phyloP scores from a whole-genome alignment of 306 rosid species.

The Dalbergia oliveri region DNA sequence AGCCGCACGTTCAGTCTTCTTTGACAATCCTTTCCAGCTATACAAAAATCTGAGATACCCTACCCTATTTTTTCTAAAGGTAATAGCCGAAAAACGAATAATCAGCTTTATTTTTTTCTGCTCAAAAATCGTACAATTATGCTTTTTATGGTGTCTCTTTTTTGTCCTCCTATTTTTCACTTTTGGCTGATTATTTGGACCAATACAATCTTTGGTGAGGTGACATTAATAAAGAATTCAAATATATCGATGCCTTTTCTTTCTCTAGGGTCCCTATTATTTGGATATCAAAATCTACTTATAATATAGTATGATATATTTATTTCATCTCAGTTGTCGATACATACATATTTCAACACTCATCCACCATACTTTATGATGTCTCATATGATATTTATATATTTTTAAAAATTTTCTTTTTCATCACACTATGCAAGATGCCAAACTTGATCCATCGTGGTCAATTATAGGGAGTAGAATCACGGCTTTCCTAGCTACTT shows the following conservation, averaged over 20 bases:
- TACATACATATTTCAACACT: no score
- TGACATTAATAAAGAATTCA: conserved; percentile 19
- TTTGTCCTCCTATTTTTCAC: neutral
- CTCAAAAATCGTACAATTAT: conserved; percentile 37
- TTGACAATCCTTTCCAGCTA: conserved; percentile 1
- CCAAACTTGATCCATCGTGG: conserved; percentile 37
- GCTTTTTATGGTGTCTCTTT: conserved; percentile 43
- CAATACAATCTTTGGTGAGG: conserved; percentile 37
- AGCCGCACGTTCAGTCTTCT: neutral
- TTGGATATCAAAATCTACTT: no score
- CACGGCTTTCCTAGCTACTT: neutral
- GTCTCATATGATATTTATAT: no score
- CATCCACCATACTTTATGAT: no score
- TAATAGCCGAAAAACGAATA: conserved; percentile 19
- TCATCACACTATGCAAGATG: conserved; percentile 23
- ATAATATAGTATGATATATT: no score
- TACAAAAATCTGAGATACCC: conserved; percentile 25
- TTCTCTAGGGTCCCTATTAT: no score
- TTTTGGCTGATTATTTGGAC: conserved; percentile 35
- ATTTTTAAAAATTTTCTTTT: neutral
- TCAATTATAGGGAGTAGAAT: conserved; percentile 32
- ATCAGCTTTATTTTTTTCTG: conserved; percentile 34
- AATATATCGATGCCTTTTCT: neutral
- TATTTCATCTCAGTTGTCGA: no score
- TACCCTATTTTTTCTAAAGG: conserved; percentile 7